Evolutionary conservation across 208 protist genomes (phyloP), one percentile per base, ranked within the genome.

Genomic region (Leishmania mexicana): DNA sequence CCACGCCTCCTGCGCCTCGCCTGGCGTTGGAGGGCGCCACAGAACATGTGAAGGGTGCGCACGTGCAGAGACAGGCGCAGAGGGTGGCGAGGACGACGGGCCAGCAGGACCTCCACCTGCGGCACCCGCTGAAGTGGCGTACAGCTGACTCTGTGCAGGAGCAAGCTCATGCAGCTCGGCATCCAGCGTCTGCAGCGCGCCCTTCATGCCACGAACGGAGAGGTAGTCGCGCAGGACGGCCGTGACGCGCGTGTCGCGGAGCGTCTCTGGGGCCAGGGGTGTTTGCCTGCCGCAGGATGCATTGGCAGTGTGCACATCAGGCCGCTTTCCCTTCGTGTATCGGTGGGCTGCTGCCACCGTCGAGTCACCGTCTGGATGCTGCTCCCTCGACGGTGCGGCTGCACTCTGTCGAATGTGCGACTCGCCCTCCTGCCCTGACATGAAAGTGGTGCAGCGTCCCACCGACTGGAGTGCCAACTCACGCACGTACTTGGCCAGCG

Each of bases 171-270:
- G 62, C 65, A 89, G 76, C 76, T 94, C 92, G 21, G 49, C 76
- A 53, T 90, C 86, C 73, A 94, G 87, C 40, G 88, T 75, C 35
- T 75, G 79, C 31, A 93, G 65, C 38, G 88, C 78, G 40, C 73
- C 58, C 3, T 83, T 80, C 88, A 93, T 87, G 38, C 92, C 92
- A 10, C 90, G 88, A 35, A 81, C 73, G 38, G 84, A 75, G 49
- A 95, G 85, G 75, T 93, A 90, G 35, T 88, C 87, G 1, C 89
- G 87, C 71, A 95, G 84, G n/a, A 89, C 79, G 19, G 83, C 82
- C 51, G 85, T 75, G 40, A 92, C 81, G 35, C 70, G 86, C 31
- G 81, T 77, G 81, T 90, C 90, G 17, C 80, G 86, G 80, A 85
- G 86, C 11, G 80, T 71, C 35, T 84, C 88, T 49, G 42, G n/a